Conservation (phyloP, 768 basidiomycete species). For the Amanita brunnescens region DNA sequence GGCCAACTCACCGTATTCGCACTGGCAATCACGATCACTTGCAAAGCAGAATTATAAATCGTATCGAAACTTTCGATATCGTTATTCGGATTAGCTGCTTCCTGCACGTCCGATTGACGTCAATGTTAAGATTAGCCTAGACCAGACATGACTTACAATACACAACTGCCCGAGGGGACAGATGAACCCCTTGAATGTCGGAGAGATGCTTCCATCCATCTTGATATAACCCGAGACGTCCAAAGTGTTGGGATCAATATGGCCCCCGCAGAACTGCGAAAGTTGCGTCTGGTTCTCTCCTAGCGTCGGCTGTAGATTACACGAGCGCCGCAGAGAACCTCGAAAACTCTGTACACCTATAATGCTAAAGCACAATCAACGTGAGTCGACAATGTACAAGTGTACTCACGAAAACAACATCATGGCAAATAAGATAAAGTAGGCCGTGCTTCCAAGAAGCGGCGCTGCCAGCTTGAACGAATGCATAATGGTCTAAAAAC, state of each 20-base stretch:
- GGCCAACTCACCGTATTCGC: conserved; percentile 60
- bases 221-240: conserved; percentile 29
- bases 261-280: conserved; percentile 71
- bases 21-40: conserved; percentile 78
- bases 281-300: conserved; percentile 43
- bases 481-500: conserved; percentile 66
- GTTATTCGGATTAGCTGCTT: conserved; percentile 54
- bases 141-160: conserved; percentile 34
- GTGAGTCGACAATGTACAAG: not conserved
- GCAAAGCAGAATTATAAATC: conserved; percentile 70
- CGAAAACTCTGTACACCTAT: conserved; percentile 94
- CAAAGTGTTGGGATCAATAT: conserved; percentile 54
- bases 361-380: conserved; percentile 38
- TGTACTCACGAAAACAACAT: conserved; percentile 70
- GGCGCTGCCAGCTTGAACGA: conserved; percentile 88
- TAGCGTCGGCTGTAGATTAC: conserved; percentile 43
- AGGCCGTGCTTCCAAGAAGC: conserved; percentile 80
- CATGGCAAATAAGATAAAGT: conserved; percentile 89
- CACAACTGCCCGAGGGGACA: conserved; percentile 86
- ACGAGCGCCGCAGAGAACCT: conserved; percentile 67
- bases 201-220: conserved; percentile 18
- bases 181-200: conserved; percentile 68
- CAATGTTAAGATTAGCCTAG: not conserved
- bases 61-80: conserved; percentile 83
- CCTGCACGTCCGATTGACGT: conserved; percentile 26